phyloP scores from a whole-genome alignment of 129 eudicot genomes.

The Flaveria ramosissima region DNA sequence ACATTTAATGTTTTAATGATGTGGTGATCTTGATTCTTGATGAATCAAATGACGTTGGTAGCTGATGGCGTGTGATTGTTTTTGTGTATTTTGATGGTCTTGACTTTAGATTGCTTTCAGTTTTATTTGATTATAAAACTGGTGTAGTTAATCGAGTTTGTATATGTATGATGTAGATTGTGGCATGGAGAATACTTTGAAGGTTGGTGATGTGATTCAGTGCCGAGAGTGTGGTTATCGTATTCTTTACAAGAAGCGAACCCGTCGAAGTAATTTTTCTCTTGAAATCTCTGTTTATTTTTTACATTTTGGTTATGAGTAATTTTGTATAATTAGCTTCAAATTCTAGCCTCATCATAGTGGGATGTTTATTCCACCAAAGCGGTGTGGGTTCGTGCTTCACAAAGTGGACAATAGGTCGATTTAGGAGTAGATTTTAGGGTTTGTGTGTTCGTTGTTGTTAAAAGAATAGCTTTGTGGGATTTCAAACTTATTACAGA shows the following conservation, averaged over 20 bases:
- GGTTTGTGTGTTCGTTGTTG: too few species aligned
- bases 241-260: constrained; percentile 87
- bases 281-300: not conserved
- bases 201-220: constrained; percentile 87
- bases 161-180: constrained; percentile 50
- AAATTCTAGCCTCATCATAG: not conserved
- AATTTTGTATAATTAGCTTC: not conserved
- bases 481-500: too few species aligned
- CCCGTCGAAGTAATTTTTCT: constrained; percentile 64
- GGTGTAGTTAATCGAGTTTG: constrained; percentile 1
- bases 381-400: too few species aligned
- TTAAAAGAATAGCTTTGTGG: too few species aligned
- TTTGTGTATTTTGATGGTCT: not conserved
- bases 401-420: too few species aligned
- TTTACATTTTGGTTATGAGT: not conserved
- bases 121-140: not conserved
- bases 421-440: too few species aligned
- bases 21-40: not conserved
- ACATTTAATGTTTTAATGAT: not conserved
- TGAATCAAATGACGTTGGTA: not conserved
- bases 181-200: constrained; percentile 79
- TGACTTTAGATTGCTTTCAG: not conserved
- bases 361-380: too few species aligned
- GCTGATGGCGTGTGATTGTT: not conserved
- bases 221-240: constrained; percentile 95